Base-by-base conservation (phyloP, 1,139 yeast genomes). In the Hemisphaericaspora xylanilytica region DNA sequence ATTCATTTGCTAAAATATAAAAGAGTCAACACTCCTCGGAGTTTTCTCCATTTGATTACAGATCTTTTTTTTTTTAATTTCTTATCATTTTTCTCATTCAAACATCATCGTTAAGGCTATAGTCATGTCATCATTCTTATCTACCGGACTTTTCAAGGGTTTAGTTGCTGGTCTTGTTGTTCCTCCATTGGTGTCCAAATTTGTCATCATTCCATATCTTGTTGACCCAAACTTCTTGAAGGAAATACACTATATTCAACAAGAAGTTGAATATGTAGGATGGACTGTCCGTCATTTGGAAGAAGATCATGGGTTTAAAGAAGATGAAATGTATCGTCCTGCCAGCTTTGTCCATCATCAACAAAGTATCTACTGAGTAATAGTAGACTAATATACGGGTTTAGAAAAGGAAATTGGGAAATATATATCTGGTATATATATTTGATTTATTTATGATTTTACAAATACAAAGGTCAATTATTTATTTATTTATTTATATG, bases 281-380 rank as follows among this genome's bases (percentile, higher is more conserved):
- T 67, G 72, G 72, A 56, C 63, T 27, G 63, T 67, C 3, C 54
- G 71, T 25, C 53, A 52, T 36, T 41, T 65, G 44, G 66, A 67
- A 39, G 69, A 67, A 44, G 49, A 50, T 4, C 49, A 42, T 32
- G 72, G 72, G 7, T 44, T 51, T 11, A 49, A 50, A 16, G 61
- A 50, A 21, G 62, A 60, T 2, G 68, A 65, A 5, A 41, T 59
- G 20, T 65, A 64, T 42, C 54, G 53, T 11, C 73, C 73, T 4
- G 55, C 54, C 3, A 54, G 15, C 12, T 17, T 17, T 18, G 15
- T 29, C 14, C 9, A 29, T n/a, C 24, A 17, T 18, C 15, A 29
- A 28, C 20, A 16, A 6, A 5, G 8, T 8, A 20, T 20, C 11
- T 22, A 22, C 4, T n/a, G 26, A 9, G 9, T 22, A 22, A 22